Evolutionary conservation across 1,139 yeast species (phyloP).

Genomic region (Arxiozyma telluris): DNA sequence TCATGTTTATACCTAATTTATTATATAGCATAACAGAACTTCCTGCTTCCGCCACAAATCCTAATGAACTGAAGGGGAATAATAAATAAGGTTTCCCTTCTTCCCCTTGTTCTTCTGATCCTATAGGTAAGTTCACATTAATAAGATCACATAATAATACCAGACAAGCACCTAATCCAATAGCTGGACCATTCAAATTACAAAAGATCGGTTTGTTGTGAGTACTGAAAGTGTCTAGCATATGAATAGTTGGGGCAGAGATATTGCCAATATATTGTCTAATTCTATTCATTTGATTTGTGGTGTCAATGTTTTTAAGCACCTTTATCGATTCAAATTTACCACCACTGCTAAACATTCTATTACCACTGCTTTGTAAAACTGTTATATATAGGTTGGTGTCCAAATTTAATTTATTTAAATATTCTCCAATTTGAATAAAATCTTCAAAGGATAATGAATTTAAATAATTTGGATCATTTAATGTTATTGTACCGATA

Average conservation of each 20-base stretch:
- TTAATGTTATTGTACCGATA: constrained; percentile 16
- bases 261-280: constrained; percentile 44
- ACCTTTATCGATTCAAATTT: constrained; percentile 40
- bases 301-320: constrained; percentile 6
- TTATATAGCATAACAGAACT: constrained; percentile 60
- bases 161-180: constrained; percentile 70
- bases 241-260: constrained; percentile 55
- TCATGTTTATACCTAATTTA: constrained; percentile 66
- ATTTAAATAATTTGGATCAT: constrained; percentile 53
- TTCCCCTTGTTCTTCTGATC: constrained; percentile 37
- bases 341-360: constrained; percentile 81
- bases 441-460: constrained; percentile 65
- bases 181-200: constrained; percentile 81
- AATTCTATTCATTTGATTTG: constrained; percentile 20
- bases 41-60: constrained; percentile 79
- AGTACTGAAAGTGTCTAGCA: constrained; percentile 58
- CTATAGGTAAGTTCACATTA: neutral
- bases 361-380: constrained; percentile 55
- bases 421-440: constrained; percentile 46
- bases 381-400: constrained; percentile 56
- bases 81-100: constrained; percentile 42
- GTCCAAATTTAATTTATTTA: constrained; percentile 59
- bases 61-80: constrained; percentile 76
- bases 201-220: constrained; percentile 67
- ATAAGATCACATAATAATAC: constrained; percentile 70